phyloP scores from a whole-genome alignment of 768 basidiomycete genomes.

The Kondoa subrosea region DNA sequence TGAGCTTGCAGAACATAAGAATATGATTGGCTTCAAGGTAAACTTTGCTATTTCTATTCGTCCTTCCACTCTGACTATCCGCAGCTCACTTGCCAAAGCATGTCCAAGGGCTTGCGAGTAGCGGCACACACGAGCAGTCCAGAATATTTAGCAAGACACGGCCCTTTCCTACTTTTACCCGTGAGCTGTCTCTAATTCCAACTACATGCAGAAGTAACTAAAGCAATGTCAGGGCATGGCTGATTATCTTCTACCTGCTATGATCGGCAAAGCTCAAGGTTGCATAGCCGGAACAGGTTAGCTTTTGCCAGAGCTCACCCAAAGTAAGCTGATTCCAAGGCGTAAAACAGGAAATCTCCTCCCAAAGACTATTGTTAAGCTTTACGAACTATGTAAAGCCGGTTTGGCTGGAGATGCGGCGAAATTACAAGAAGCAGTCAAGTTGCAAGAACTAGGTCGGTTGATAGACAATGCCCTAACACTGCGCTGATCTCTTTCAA shows the following conservation, averaged over 20 bases:
- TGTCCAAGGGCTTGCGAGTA: slow-evolving; percentile 66
- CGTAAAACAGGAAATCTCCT: slow-evolving; percentile 30
- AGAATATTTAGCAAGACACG: slow-evolving; percentile 29
- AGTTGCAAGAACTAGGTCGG: slow-evolving; percentile 30
- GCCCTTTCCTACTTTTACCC: slow-evolving; percentile 42
- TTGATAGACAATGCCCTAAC: neutral
- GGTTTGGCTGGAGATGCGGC: slow-evolving; percentile 29
- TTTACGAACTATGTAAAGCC: slow-evolving; percentile 31
- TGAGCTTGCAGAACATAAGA: slow-evolving; percentile 54
- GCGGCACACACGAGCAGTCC: slow-evolving; percentile 39
- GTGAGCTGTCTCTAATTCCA: neutral
- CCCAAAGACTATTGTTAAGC: slow-evolving; percentile 35
- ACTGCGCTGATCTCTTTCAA: neutral
- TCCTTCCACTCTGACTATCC: neutral
- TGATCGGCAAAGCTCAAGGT: slow-evolving; percentile 49
- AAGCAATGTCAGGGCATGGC: slow-evolving; percentile 39
- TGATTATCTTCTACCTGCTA: slow-evolving; percentile 47
- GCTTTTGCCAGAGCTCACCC: neutral
- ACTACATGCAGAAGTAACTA: neutral
- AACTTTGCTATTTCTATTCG: slow-evolving; percentile 15
- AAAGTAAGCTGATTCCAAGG: slow-evolving; percentile 1
- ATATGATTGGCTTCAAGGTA: slow-evolving; percentile 58
- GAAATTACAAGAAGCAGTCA: slow-evolving; percentile 30
- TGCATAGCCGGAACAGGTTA: slow-evolving; percentile 41
- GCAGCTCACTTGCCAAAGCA: slow-evolving; percentile 62